phyloP scores from a whole-genome alignment of 1,284 basidiomycete genomes.

The Fistulinella staudtii region DNA sequence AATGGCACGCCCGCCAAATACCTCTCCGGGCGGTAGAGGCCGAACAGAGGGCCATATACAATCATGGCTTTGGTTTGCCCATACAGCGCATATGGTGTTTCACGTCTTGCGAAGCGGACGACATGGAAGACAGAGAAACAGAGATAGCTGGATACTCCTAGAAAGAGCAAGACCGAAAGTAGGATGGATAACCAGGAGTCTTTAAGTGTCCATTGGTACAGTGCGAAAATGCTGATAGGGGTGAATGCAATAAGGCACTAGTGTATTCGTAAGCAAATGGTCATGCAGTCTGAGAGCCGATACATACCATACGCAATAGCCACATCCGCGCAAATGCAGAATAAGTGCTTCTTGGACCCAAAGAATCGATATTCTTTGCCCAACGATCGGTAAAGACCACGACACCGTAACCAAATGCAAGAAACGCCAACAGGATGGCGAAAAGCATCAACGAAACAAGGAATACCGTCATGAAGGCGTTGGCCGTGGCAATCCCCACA shows the following conservation, averaged over 20 bases:
- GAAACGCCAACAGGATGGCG: conserved; percentile 49
- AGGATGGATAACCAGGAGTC: conserved; percentile 80
- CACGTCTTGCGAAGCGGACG: conserved; percentile 40
- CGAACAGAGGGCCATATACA: conserved; percentile 50
- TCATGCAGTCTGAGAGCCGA: conserved; percentile 1
- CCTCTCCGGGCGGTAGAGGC: conserved; percentile 51
- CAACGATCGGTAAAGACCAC: conserved; percentile 35
- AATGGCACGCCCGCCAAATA: conserved; percentile 58
- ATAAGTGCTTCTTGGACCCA: conserved; percentile 40
- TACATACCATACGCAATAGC: conserved; percentile 55
- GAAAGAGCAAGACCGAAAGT: conserved; percentile 63
- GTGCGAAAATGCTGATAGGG: conserved; percentile 72
- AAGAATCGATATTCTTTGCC: conserved; percentile 20
- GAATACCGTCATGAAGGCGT: conserved; percentile 83
- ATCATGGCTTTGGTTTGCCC: conserved; percentile 33
- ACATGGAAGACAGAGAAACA: conserved; percentile 44
- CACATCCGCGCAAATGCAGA: conserved; percentile 51
- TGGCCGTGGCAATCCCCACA: conserved; percentile 70
- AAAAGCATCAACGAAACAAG: conserved; percentile 63
- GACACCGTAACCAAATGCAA: conserved; percentile 51
- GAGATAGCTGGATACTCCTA: conserved; percentile 49
- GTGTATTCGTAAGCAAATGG: conserved; percentile 4
- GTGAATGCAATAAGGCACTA: conserved; percentile 62
- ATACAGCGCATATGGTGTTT: conserved; percentile 39
- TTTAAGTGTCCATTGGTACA: conserved; percentile 86